Conservation (phyloP, 1,284 basidiomycete species). For the Sphaerobolus stellatus region DNA sequence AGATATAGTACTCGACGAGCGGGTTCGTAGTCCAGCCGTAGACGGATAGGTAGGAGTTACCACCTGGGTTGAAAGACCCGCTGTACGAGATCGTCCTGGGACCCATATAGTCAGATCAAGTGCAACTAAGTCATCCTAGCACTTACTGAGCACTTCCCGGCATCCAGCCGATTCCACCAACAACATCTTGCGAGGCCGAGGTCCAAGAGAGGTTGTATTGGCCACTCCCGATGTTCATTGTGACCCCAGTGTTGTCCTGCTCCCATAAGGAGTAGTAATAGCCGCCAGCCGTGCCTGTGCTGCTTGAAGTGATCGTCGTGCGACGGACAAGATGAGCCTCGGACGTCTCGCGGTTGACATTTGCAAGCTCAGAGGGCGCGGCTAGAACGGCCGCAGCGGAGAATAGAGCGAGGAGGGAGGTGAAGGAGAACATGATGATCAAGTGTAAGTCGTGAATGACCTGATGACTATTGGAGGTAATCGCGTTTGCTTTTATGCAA, state of each 20-base stretch:
- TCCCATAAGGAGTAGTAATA: slow-evolving; percentile 33
- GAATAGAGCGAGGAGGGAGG: background rate
- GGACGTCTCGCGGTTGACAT: background rate
- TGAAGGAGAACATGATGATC: background rate
- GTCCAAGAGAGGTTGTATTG: background rate
- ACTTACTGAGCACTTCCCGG: background rate
- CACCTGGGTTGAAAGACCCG: slow-evolving; percentile 33
- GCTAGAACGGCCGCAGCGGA: background rate
- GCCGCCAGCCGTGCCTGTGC: slow-evolving; percentile 27
- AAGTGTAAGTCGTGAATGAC: background rate
- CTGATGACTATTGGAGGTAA: background rate
- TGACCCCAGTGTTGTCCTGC: slow-evolving; percentile 25
- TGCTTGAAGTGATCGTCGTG: slow-evolving; percentile 22
- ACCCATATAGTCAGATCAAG: background rate
- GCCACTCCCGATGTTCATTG: slow-evolving; percentile 6
- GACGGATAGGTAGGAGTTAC: slow-evolving; percentile 40
- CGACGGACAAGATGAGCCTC: background rate
- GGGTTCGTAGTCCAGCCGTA: slow-evolving; percentile 39
- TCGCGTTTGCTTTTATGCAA: background rate
- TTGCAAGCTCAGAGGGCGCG: background rate
- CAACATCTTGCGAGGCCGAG: background rate
- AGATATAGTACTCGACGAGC: slow-evolving; percentile 40
- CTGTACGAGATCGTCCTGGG: slow-evolving; percentile 16
- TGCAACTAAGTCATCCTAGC: background rate
- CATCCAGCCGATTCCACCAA: background rate